Evolutionary conservation across 2,329 filamentous ascomycete species (phyloP).

Genomic region (Colletotrichum lupini): DNA sequence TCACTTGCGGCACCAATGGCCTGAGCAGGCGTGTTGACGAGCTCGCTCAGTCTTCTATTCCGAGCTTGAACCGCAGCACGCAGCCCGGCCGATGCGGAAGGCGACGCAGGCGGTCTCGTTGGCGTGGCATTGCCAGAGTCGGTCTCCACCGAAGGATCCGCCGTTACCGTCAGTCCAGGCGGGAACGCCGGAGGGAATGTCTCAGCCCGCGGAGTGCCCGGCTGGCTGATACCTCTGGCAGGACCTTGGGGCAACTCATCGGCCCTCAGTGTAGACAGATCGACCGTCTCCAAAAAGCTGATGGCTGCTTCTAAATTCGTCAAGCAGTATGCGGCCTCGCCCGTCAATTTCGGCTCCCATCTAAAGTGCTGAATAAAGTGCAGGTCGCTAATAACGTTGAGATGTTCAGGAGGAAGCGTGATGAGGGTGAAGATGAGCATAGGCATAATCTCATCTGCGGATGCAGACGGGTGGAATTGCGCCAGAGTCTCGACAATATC

Average conservation of each 20-base stretch:
- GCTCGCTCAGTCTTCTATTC: slow-evolving; percentile 82
- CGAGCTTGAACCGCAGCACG: slow-evolving; percentile 63
- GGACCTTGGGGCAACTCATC: slow-evolving; percentile 81
- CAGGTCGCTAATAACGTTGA: slow-evolving; percentile 94
- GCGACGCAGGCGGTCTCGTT: slow-evolving; percentile 49
- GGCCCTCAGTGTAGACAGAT: slow-evolving; percentile 86
- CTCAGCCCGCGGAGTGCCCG: slow-evolving; percentile 61
- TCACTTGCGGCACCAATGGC: slow-evolving; percentile 86
- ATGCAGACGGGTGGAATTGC: slow-evolving; percentile 80
- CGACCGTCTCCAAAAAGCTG: slow-evolving; percentile 94
- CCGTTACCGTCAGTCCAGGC: slow-evolving; percentile 52
- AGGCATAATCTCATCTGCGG: slow-evolving; percentile 95
- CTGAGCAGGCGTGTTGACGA: slow-evolving; percentile 86
- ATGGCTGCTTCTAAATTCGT: slow-evolving; percentile 96
- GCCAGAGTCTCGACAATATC: slow-evolving; percentile 89
- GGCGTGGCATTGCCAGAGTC: slow-evolving; percentile 46
- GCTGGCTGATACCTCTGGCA: slow-evolving; percentile 61
- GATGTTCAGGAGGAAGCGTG: slow-evolving; percentile 84
- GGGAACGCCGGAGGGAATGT: slow-evolving; percentile 69
- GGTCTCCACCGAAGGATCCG: slow-evolving; percentile 45
- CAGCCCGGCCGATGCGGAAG: slow-evolving; percentile 49
- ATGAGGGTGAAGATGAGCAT: slow-evolving; percentile 97
- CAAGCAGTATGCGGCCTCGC: slow-evolving; percentile 94
- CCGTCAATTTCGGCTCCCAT: slow-evolving; percentile 85
- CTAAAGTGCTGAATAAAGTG: slow-evolving; percentile 94